Evolutionary conservation across 257 asterid genomes (phyloP).

Genomic region (Solanum habrochaites): DNA sequence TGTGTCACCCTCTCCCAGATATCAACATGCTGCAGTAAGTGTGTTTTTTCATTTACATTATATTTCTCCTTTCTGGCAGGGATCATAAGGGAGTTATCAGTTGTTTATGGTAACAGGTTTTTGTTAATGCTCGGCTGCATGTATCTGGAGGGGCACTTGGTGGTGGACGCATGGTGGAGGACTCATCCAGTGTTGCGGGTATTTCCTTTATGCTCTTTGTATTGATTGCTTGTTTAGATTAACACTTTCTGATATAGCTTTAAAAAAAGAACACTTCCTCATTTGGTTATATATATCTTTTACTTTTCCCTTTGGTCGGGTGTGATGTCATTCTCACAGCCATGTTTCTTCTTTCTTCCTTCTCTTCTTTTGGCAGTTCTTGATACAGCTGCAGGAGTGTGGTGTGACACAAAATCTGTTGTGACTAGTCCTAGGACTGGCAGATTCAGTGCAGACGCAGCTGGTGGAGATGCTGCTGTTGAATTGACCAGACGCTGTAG

Average conservation of each 20-base stretch:
- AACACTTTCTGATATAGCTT: neutral
- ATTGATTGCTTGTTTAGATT: neutral
- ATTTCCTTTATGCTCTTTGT: neutral
- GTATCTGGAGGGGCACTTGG: slow-evolving; percentile 99
- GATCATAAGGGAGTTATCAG: neutral
- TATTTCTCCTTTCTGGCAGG: neutral
- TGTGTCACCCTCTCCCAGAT: slow-evolving; percentile 97
- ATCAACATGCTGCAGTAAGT: slow-evolving; percentile 98
- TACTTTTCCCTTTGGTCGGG: neutral
- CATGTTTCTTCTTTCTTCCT: neutral
- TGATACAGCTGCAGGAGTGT: slow-evolving; percentile 99
- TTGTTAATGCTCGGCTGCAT: slow-evolving; percentile 98
- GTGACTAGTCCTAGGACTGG: slow-evolving; percentile 98
- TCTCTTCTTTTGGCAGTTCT: slow-evolving; percentile 38
- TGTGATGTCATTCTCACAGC: neutral
- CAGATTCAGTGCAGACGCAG: slow-evolving; percentile 94
- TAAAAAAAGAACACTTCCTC: neutral
- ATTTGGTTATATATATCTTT: neutral
- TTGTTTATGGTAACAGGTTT: slow-evolving; percentile 42
- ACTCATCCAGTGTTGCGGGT: slow-evolving; percentile 98
- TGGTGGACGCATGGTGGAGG: slow-evolving; percentile 99
- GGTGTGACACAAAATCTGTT: slow-evolving; percentile 97
- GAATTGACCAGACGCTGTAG: slow-evolving; percentile 96
- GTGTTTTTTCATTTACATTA: neutral
- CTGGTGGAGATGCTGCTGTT: slow-evolving; percentile 99